Evolutionary conservation across 2,329 filamentous ascomycete genomes (phyloP), one percentile per base, ranked within the genome.

Genomic region (Aspergillus ochraceoroseus): DNA sequence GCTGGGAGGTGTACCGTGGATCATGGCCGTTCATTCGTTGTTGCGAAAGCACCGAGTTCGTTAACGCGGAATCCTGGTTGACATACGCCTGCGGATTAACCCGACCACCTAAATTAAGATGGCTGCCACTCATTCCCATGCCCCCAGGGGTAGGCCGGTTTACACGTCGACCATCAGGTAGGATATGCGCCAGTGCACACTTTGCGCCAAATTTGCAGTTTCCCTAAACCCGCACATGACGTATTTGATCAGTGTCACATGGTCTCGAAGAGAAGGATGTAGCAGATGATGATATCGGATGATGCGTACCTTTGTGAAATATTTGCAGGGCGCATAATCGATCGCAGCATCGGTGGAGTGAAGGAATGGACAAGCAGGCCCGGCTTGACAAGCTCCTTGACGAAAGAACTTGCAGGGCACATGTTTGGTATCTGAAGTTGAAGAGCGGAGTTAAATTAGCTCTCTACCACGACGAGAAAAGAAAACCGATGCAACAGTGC

Each of bases 391-490:
- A 58, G 87, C 82, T 64, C 90, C 89, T 71, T 95, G 87, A 38
- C 88, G 83, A 69, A 92, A 98, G 83, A 98, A 98, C 75, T 96
- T 96, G 84, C 92, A 98, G 26, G 92, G 92, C 30, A 98, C 92
- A 71, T 96, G 92, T 47, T 89, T 85, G 12, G 92, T 95, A 67
- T 95, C 90, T 95, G 48, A 34, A 27, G 29, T 27, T 14, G 19
- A 20, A 29, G 3, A 18, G 12, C 12, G 22, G 5, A 13, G 26
- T 14, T 8, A 15, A 8, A 27, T 33, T 32, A 32, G 23, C 45
- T 35, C 15, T 30, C 5, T 5, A 29, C 12, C 19, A 12, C 27
- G 15, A 12, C 3, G 9, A 7, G 12, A 26, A 8, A 7, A 15
- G 25, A 17, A 13, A 26, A 11, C 20, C 1, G 9, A 28, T 14